Conservation (phyloP, 805 yeast genomes). For the Pichia exigua region DNA sequence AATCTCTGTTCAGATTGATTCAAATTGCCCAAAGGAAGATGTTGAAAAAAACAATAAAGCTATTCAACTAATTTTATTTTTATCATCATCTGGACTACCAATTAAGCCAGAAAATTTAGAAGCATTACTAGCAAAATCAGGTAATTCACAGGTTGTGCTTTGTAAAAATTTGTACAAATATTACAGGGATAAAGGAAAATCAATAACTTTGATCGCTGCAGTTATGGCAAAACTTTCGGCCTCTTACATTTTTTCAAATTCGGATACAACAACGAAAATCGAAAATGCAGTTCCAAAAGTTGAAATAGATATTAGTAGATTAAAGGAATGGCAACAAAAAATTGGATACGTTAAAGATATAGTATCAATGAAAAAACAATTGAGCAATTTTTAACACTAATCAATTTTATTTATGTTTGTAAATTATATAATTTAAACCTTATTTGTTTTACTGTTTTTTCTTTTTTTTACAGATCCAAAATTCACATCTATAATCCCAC, state of each 20-base stretch:
- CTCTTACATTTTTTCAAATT: constrained; percentile 9
- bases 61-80: constrained; percentile 36
- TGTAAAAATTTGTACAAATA: constrained; percentile 35
- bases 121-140: constrained; percentile 30
- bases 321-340: constrained; percentile 18
- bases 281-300: not conserved
- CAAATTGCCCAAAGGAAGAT: constrained; percentile 32
- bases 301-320: constrained; percentile 10
- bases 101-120: constrained; percentile 34
- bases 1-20: constrained; percentile 35
- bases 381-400: constrained; percentile 1
- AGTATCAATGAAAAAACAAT: not conserved
- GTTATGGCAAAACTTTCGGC: constrained; percentile 18
- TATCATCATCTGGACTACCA: constrained; percentile 40
- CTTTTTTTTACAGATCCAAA: constrained; percentile 46
- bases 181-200: constrained; percentile 34
- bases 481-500: constrained; percentile 56
- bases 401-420: too few species aligned
- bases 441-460: not conserved
- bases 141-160: constrained; percentile 31
- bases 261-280: not conserved
- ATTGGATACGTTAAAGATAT: constrained; percentile 13
- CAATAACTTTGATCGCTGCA: constrained; percentile 18
- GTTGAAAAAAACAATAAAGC: constrained; percentile 28
- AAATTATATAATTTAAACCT: too few species aligned